Conservation (phyloP, 768 basidiomycete genomes). For the Lactarius quietus region DNA sequence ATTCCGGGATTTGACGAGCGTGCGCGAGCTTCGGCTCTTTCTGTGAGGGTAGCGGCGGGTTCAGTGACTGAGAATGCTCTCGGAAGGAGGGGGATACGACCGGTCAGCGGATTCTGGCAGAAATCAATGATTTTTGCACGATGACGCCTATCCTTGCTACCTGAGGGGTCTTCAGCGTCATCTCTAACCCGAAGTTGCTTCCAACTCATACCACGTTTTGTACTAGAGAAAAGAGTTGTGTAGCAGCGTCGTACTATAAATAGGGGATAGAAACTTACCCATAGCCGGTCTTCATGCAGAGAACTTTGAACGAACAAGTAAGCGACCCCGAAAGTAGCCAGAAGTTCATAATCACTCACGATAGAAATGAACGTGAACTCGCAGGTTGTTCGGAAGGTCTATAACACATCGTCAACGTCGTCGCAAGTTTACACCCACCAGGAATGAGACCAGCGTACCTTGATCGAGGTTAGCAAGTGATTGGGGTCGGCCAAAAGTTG, state of each 20-base stretch:
- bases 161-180: slow-evolving; percentile 34
- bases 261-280: slow-evolving; percentile 52
- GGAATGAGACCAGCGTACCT: slow-evolving; percentile 42
- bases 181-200: not conserved
- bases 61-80: not conserved
- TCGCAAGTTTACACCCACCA: not conserved
- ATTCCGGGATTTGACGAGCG: slow-evolving; percentile 94
- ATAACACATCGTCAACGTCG: not conserved
- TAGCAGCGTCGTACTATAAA: not conserved
- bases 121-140: slow-evolving; percentile 89
- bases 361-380: slow-evolving; percentile 90
- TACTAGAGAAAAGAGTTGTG: slow-evolving; percentile 47
- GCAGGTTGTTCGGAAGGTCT: slow-evolving; percentile 96
- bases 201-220: slow-evolving; percentile 91
- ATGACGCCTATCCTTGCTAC: slow-evolving; percentile 77
- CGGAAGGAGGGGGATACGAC: slow-evolving; percentile 36
- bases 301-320: slow-evolving; percentile 44
- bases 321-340: slow-evolving; percentile 11
- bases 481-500: slow-evolving; percentile 90
- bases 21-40: slow-evolving; percentile 96
- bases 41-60: slow-evolving; percentile 38
- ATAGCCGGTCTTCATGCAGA: slow-evolving; percentile 90
- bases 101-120: slow-evolving; percentile 94
- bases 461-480: slow-evolving; percentile 92
- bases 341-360: slow-evolving; percentile 44